Conservation (phyloP, 495 filamentous ascomycete genomes). For the Letharia columbiana region DNA sequence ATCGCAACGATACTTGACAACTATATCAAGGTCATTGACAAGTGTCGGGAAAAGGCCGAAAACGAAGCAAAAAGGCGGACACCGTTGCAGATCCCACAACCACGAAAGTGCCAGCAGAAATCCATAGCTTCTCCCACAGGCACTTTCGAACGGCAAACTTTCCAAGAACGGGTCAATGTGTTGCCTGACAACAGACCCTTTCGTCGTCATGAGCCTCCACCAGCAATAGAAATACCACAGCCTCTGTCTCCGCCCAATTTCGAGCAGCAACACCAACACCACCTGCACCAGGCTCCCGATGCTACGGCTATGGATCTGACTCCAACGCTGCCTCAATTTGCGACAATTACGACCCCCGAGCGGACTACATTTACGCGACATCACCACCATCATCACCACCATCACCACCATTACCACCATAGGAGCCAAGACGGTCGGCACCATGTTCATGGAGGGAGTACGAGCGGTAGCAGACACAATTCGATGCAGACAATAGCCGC, state of each 20-base stretch:
- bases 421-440: slow-evolving; percentile 53
- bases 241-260: slow-evolving; percentile 42
- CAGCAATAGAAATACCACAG: slow-evolving; percentile 64
- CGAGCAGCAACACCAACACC: slow-evolving; percentile 23
- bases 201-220: slow-evolving; percentile 61
- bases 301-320: slow-evolving; percentile 50
- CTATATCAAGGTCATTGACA: slow-evolving; percentile 92
- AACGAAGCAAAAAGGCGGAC: slow-evolving; percentile 49
- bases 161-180: slow-evolving; percentile 33
- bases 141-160: slow-evolving; percentile 27
- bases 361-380: slow-evolving; percentile 55
- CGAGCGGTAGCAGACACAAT: slow-evolving; percentile 40
- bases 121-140: slow-evolving; percentile 25
- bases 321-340: slow-evolving; percentile 54
- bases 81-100: slow-evolving; percentile 33
- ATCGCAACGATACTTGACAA: slow-evolving; percentile 99
- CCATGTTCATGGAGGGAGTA: slow-evolving; percentile 24
- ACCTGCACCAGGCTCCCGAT: slow-evolving; percentile 37
- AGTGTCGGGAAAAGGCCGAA: slow-evolving; percentile 76
- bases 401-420: slow-evolving; percentile 52
- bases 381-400: slow-evolving; percentile 35
- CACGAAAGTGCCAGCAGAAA: slow-evolving; percentile 33
- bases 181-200: slow-evolving; percentile 41
- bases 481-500: slow-evolving; percentile 59
- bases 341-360: slow-evolving; percentile 67